Conservation (phyloP, 1,284 basidiomycete genomes). For the Apiotrichum gamsii region DNA sequence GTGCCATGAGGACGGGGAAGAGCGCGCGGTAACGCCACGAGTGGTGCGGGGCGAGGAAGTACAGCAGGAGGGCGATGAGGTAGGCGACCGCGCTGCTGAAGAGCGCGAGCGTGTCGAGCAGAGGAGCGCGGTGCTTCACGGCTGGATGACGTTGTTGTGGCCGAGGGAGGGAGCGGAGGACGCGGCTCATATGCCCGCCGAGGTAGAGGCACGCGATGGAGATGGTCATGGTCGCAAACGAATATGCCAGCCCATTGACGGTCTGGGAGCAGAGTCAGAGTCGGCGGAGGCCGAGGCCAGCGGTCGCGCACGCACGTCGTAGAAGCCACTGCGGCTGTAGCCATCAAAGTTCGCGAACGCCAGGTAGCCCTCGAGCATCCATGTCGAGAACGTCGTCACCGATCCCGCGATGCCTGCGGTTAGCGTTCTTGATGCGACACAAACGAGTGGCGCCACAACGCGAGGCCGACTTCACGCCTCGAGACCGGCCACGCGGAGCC, state of each 20-base stretch:
- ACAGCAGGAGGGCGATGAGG: conserved; percentile 60
- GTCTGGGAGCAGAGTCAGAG: too few species aligned
- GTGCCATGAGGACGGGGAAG: conserved; percentile 82
- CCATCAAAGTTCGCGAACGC: conserved; percentile 71
- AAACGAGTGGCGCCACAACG: too few species aligned
- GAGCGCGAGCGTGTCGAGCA: conserved; percentile 36
- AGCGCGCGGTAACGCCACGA: conserved; percentile 69
- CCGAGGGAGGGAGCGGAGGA: conserved; percentile 58
- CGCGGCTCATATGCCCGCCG: conserved; percentile 31
- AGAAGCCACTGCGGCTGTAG: conserved; percentile 61
- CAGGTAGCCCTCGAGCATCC: conserved; percentile 82
- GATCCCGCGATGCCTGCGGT: conserved; percentile 83
- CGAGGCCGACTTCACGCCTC: too few species aligned
- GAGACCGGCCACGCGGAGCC: too few species aligned
- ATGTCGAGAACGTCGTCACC: conserved; percentile 90
- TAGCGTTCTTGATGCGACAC: too few species aligned
- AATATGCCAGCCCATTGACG: conserved; percentile 75
- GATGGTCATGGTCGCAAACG: conserved; percentile 68
- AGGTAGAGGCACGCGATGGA: conserved; percentile 51
- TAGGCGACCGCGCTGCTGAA: conserved; percentile 45
- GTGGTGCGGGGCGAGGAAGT: conserved; percentile 62
- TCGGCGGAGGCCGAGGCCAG: conserved; percentile 5
- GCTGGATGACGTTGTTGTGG: conserved; percentile 47
- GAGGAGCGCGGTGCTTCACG: conserved; percentile 11
- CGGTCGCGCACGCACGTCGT: conserved; percentile 57